Conservation (phyloP, 306 rosid genomes). For the Cicer chorassanicum region DNA sequence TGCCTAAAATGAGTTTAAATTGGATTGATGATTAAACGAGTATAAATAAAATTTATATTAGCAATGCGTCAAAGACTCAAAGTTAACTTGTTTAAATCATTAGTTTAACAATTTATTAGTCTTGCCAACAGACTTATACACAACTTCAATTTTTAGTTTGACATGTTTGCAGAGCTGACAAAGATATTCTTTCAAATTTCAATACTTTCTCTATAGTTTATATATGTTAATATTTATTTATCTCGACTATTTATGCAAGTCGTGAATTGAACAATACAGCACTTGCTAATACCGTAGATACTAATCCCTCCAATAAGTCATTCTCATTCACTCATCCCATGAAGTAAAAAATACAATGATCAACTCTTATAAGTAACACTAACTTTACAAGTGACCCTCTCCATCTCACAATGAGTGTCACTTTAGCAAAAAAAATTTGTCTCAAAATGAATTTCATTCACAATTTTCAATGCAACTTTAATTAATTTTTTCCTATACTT, state of each 20-base stretch:
- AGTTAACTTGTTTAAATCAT: background rate
- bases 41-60: background rate
- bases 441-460: too few species aligned
- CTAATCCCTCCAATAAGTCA: background rate
- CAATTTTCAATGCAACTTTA: too few species aligned
- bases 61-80: background rate
- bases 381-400: background rate
- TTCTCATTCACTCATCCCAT: background rate
- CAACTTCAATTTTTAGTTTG: background rate
- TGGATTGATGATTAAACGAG: conserved; percentile 2
- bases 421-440: too few species aligned
- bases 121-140: background rate
- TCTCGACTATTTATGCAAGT: background rate
- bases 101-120: background rate
- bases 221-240: background rate
- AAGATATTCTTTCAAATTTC: background rate
- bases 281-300: background rate
- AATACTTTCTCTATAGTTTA: background rate
- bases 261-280: background rate
- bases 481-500: too few species aligned
- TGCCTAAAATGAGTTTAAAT: background rate
- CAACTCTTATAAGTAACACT: background rate
- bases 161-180: background rate
- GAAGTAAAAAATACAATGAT: background rate
- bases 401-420: too few species aligned